phyloP scores from a whole-genome alignment of 164 flowering plant species.

The Aristolochia californica region DNA sequence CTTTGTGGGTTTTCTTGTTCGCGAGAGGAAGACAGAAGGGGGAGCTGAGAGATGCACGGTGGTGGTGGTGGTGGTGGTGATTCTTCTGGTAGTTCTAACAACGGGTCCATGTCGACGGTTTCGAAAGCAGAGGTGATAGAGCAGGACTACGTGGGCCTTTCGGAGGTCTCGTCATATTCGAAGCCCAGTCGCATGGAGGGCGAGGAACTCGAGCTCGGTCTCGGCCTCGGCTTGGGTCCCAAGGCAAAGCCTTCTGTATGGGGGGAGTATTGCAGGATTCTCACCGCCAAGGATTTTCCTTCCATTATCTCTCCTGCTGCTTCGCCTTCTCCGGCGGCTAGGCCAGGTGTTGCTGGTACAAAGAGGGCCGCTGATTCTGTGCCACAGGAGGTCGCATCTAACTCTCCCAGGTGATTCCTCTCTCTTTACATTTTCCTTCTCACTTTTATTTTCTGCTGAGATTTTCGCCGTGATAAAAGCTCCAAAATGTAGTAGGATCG shows the following conservation, averaged over 20 bases:
- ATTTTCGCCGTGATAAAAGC: no score
- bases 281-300: constrained; percentile 61
- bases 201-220: constrained; percentile 16
- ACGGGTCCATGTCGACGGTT: constrained; percentile 25
- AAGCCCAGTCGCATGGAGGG: constrained; percentile 2
- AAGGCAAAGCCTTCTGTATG: constrained; percentile 14
- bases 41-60: constrained; percentile 11
- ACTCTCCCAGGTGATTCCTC: constrained; percentile 31
- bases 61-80: constrained; percentile 17
- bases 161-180: constrained; percentile 28
- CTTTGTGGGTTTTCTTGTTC: not conserved
- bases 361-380: constrained; percentile 62
- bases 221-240: constrained; percentile 51
- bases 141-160: constrained; percentile 18
- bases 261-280: constrained; percentile 44
- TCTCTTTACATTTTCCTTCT: constrained; percentile 1
- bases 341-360: constrained; percentile 25
- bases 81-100: constrained; percentile 16
- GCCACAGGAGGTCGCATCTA: constrained; percentile 22
- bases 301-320: constrained; percentile 23
- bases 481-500: no score
- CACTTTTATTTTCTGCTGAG: not conserved
- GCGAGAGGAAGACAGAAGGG: constrained; percentile 3
- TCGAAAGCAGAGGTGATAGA: constrained; percentile 26
- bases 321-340: constrained; percentile 17